Conservation (phyloP, 2,329 filamentous ascomycete genomes). For the Scolecobasidium constrictum region DNA sequence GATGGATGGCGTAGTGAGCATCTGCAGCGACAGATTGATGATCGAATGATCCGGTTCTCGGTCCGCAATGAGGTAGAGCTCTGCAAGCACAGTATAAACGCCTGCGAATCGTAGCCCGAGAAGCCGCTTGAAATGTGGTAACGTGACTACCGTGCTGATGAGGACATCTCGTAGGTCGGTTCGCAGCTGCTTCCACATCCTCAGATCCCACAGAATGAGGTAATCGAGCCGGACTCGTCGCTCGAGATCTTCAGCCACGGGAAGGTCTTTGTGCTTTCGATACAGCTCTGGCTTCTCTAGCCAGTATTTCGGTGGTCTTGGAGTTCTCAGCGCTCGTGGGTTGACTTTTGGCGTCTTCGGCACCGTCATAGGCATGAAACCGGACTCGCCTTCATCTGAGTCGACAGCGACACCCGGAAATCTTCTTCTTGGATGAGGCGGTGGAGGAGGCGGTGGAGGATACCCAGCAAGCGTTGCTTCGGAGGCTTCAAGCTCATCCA, state of each 20-base stretch:
- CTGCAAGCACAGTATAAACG: conserved; percentile 84
- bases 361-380: conserved; percentile 52
- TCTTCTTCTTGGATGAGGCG: conserved; percentile 35
- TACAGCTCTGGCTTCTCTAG: conserved; percentile 67
- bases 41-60: conserved; percentile 96
- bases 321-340: conserved; percentile 35
- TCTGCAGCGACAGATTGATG: conserved; percentile 92
- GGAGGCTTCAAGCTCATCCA: conserved; percentile 51
- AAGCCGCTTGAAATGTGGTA: conserved; percentile 92
- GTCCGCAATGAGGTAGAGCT: conserved; percentile 91
- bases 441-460: conserved; percentile 53
- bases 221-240: conserved; percentile 85
- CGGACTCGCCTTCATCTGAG: conserved; percentile 60
- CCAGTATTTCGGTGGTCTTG: conserved; percentile 74
- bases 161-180: conserved; percentile 87
- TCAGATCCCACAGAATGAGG: conserved; percentile 85
- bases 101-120: conserved; percentile 89
- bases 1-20: conserved; percentile 93
- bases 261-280: conserved; percentile 49
- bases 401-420: conserved; percentile 58
- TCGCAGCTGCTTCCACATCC: conserved; percentile 93
- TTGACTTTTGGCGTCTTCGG: conserved; percentile 65
- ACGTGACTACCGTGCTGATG: conserved; percentile 89
- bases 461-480: conserved; percentile 73
- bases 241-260: conserved; percentile 76